These are phyloP conservation scores for Hebeloma cylindrosporum DNA, from an alignment of 768 basidiomycete genomes.

Conservation along the genomic window DNA sequence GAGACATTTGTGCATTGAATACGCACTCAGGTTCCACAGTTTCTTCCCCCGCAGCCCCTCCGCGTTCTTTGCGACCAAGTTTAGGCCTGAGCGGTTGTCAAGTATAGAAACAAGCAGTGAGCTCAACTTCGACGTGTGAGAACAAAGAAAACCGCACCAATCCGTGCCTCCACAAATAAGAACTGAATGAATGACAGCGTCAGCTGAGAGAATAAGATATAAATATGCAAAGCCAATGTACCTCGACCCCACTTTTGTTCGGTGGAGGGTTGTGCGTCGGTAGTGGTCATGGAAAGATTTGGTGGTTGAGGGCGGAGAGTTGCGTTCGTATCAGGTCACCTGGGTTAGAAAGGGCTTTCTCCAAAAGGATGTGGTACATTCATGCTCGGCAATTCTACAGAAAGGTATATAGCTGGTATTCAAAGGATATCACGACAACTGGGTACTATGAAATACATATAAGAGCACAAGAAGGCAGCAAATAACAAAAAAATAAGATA, in stretches of 20 bases:
- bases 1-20: too few species aligned
- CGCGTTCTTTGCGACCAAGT: slow-evolving; percentile 73
- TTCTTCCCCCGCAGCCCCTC: slow-evolving; percentile 44
- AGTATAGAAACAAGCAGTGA: slow-evolving; percentile 18
- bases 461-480: too few species aligned
- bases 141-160: slow-evolving; percentile 58
- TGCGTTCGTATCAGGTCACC: slow-evolving; percentile 13
- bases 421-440: neutral
- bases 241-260: slow-evolving; percentile 48
- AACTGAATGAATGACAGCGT: slow-evolving; percentile 45
- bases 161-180: slow-evolving; percentile 85
- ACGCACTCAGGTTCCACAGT: slow-evolving; percentile 41
- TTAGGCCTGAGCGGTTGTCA: slow-evolving; percentile 53
- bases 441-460: neutral
- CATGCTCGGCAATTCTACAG: slow-evolving; percentile 12
- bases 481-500: too few species aligned
- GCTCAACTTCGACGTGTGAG: slow-evolving; percentile 29
- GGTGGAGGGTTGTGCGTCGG: slow-evolving; percentile 23
- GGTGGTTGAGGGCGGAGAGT: slow-evolving; percentile 19
- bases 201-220: slow-evolving; percentile 17
- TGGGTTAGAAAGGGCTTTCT: slow-evolving; percentile 17
- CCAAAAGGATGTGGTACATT: slow-evolving; percentile 24
- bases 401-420: neutral
- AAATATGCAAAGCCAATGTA: slow-evolving; percentile 17
- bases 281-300: slow-evolving; percentile 22